Base-by-base conservation (phyloP, 345 rosid species). In the Lepidium didymum region DNA sequence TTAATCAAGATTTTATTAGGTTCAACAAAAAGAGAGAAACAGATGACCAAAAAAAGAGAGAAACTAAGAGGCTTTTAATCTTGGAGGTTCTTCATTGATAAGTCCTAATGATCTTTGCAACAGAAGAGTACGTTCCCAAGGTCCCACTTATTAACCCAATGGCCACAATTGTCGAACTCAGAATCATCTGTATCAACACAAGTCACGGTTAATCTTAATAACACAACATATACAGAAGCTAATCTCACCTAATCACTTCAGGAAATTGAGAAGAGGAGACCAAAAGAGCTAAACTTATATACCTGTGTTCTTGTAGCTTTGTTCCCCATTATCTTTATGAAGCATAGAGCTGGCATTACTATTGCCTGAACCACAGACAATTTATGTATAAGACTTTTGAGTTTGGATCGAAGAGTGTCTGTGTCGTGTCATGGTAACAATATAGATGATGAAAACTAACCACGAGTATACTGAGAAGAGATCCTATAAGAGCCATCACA, bases 401-500 rank as follows among this genome's bases (percentile, higher is more conserved):
- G 58, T 29, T 53, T 33, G 18, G 42, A 34, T 57, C 49, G 34
- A 63, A 62, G 58, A 71, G 51, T 10, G 23, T 49, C 23, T 15
- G 60, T 56, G 15, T 14, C 2, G 0, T 8, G 13, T 59, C 34
- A 38, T 10, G 18, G 18, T 16, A 60, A 29, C 35, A 47, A 50
- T 19, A 12, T n/a, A n/a, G 62, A 65, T 29, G 68, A 62, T 14
- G 60, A 13, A 60, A 23, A 68, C 92, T 68, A 81, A 88, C 98
- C 96, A 90, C 87, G 8, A 88, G 86, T 62, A 86, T 38, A 72
- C 94, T 79, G 68, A 93, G 87, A 64, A 86, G 73, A 52, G 98
- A 90, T 74, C 97, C 98, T n/a, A 90, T 86, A 53, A 92, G 79
- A 69, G 97, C 87, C 98, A 92, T 90, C 70, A 88, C 67, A 54